A percentile compares a stretch with the other conserved stretches of the same genome.
Conservation (phyloP, 345 rosid species). For the Heritiera fomes region DNA sequence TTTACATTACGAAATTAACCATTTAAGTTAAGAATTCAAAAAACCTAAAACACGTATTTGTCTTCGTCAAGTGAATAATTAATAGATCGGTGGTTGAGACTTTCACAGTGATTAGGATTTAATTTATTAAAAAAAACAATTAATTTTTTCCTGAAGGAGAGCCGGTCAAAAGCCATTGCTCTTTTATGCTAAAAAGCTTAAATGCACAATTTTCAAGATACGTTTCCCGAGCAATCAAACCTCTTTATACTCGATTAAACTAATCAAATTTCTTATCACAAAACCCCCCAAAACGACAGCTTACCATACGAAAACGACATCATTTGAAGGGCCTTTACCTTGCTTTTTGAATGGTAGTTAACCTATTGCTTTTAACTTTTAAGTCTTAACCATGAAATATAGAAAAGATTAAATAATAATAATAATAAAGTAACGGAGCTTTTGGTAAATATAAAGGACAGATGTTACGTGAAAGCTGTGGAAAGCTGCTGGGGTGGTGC, state of each 20-base stretch:
- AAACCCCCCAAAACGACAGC: background rate
- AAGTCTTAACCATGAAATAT: background rate
- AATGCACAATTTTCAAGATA: constrained; percentile 26
- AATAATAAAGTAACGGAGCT: background rate
- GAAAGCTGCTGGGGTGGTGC: constrained; percentile 20
- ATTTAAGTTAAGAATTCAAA: too few species aligned
- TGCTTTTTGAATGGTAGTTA: constrained; percentile 21
- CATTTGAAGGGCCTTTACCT: background rate
- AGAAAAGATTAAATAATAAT: background rate
- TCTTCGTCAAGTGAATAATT: too few species aligned
- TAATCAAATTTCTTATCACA: background rate
- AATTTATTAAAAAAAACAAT: too few species aligned
- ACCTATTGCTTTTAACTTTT: background rate
- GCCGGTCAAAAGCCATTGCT: constrained; percentile 40
- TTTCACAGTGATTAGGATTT: too few species aligned
- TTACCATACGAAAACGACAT: background rate
- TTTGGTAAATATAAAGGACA: background rate
- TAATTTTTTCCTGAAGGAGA: background rate
- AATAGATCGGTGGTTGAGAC: too few species aligned
- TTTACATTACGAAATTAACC: too few species aligned
- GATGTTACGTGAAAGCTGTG: background rate
- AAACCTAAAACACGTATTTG: too few species aligned
- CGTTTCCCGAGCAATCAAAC: constrained; percentile 27
- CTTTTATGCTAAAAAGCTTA: constrained; percentile 30
- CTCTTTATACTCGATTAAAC: background rate